phyloP scores from a whole-genome alignment of 768 basidiomycete genomes.

The Hericium coralloides region DNA sequence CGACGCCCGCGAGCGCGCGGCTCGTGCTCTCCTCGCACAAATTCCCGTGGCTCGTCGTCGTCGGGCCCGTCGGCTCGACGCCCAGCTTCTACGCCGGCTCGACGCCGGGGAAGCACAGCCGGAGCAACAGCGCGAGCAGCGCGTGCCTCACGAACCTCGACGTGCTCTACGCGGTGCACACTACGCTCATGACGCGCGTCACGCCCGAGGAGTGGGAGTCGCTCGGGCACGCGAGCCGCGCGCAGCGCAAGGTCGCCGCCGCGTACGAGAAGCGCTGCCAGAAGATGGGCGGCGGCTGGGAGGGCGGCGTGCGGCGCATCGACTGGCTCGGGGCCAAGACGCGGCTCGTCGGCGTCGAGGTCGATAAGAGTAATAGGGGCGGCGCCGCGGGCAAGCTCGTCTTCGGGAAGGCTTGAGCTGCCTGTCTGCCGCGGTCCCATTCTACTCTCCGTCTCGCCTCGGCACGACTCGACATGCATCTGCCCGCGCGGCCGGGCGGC shows the following conservation, averaged over 20 bases:
- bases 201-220: constrained; percentile 59
- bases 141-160: constrained; percentile 49
- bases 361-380: constrained; percentile 35
- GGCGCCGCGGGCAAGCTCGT: constrained; percentile 37
- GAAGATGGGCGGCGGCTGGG: constrained; percentile 56
- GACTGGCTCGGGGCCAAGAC: constrained; percentile 62
- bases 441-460: neutral
- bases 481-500: neutral
- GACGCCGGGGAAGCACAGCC: neutral
- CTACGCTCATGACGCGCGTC: constrained; percentile 44
- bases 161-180: constrained; percentile 50
- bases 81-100: constrained; percentile 15
- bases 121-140: constrained; percentile 5
- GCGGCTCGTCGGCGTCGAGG: constrained; percentile 50
- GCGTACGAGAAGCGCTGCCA: constrained; percentile 58
- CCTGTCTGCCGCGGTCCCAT: neutral
- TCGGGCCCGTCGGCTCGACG: constrained; percentile 26
- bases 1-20: constrained; percentile 33
- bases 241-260: constrained; percentile 48
- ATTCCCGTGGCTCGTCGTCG: constrained; percentile 54
- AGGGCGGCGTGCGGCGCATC: constrained; percentile 55
- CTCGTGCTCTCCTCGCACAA: constrained; percentile 47
- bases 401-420: constrained; percentile 32
- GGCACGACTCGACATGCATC: neutral
- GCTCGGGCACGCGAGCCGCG: constrained; percentile 44